A percentile compares a stretch with the other conserved stretches of the same genome.
phyloP scores from a whole-genome alignment of 2,329 filamentous ascomycete genomes.

The Fusarium sp. region DNA sequence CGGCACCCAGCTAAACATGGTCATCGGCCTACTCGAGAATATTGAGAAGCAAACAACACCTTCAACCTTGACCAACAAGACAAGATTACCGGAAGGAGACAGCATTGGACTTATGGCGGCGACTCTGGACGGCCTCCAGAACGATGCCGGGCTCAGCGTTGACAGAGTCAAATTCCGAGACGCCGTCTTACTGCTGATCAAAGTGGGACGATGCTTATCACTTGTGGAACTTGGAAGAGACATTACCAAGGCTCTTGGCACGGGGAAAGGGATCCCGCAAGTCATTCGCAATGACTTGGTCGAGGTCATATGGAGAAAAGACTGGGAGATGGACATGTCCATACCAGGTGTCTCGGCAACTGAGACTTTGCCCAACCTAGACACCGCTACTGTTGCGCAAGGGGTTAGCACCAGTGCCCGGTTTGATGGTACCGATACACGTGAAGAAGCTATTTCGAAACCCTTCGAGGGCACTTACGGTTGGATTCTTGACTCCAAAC shows the following conservation, averaged over 20 bases:
- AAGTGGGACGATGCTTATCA: neutral
- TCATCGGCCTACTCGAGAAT: neutral
- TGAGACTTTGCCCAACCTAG: neutral
- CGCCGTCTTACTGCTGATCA: neutral
- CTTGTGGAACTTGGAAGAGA: neutral
- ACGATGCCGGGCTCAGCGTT: neutral
- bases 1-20: neutral
- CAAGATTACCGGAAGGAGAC: neutral
- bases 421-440: neutral
- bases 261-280: neutral
- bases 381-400: neutral
- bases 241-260: neutral
- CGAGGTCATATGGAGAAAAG: neutral
- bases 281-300: neutral
- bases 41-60: neutral
- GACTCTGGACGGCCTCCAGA: neutral
- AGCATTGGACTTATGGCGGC: neutral
- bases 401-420: neutral
- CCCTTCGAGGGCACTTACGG: neutral
- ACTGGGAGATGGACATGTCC: neutral
- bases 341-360: neutral
- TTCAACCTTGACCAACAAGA: neutral
- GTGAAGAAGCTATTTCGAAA: neutral
- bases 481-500: neutral
- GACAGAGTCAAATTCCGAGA: neutral